These are phyloP conservation scores for Penicillium simplicissimum DNA, from an alignment of 495 filamentous ascomycete genomes.

Conservation along the genomic window DNA sequence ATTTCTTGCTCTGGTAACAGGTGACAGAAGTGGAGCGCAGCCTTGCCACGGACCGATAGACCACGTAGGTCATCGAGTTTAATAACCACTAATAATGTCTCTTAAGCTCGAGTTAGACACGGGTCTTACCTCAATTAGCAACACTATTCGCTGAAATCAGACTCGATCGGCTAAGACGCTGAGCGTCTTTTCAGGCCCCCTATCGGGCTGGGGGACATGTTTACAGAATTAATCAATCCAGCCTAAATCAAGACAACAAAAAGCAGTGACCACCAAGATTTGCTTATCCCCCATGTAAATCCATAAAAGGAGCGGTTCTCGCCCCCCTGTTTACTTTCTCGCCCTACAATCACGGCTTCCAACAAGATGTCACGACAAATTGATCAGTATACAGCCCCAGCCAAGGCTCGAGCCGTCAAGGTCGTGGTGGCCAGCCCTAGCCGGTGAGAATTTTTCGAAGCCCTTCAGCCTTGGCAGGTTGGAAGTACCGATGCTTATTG, in stretches of 20 bases:
- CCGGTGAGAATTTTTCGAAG: slow-evolving; percentile 12
- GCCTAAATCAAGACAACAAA: neutral
- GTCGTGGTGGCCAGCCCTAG: slow-evolving; percentile 28
- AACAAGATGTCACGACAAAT: slow-evolving; percentile 19
- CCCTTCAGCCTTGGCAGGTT: too few species aligned
- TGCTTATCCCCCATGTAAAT: neutral
- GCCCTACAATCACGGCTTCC: too few species aligned
- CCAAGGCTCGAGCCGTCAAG: slow-evolving; percentile 17
- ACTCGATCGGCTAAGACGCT: neutral
- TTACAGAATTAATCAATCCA: too few species aligned
- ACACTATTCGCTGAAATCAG: neutral
- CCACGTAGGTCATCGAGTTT: neutral
- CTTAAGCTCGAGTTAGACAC: neutral
- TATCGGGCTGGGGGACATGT: too few species aligned
- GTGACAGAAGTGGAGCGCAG: neutral
- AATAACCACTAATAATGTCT: neutral
- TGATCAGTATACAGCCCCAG: slow-evolving; percentile 16
- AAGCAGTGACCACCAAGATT: too few species aligned
- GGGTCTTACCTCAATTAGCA: neutral
- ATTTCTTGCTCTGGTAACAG: neutral
- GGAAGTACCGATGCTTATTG: neutral
- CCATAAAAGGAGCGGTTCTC: neutral
- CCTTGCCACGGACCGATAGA: neutral
- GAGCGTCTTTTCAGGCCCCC: neutral
- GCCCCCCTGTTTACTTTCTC: neutral